These are phyloP conservation scores for Geranium incanum DNA, from an alignment of 441 rosid genomes.

Conservation along the genomic window DNA sequence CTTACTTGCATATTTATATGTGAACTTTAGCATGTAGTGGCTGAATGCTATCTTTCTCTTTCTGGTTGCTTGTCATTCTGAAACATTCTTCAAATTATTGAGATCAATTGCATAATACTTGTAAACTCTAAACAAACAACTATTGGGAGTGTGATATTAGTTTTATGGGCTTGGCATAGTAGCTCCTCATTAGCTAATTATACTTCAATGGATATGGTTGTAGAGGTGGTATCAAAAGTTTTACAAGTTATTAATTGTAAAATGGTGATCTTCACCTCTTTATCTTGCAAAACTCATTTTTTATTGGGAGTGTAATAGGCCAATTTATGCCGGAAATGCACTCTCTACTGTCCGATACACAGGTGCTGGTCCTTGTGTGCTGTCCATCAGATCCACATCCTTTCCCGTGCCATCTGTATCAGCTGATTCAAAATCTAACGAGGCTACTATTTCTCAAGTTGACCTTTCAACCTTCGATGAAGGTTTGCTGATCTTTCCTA, in stretches of 20 bases:
- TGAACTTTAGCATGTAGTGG: not conserved
- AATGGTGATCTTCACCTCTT: not conserved
- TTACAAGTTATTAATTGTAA: not conserved
- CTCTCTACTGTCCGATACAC: conserved; percentile 66
- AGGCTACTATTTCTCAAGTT: conserved; percentile 74
- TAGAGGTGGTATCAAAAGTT: not conserved
- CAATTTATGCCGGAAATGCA: conserved; percentile 96
- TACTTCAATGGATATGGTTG: not conserved
- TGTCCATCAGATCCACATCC: conserved; percentile 70
- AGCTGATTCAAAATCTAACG: conserved; percentile 34
- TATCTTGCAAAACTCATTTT: not conserved
- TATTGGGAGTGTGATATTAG: not conserved
- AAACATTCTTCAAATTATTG: not conserved
- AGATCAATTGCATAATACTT: not conserved
- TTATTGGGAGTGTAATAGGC: conserved; percentile 39
- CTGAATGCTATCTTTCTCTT: not conserved
- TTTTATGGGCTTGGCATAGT: not conserved
- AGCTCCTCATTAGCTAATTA: not conserved
- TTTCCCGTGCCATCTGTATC: conserved; percentile 39
- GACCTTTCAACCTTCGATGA: conserved; percentile 73
- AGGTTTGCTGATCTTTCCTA: conserved; percentile 46
- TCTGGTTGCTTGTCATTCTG: not conserved
- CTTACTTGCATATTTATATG: not conserved
- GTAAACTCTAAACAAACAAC: not conserved
- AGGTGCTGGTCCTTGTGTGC: conserved; percentile 67